Base-by-base conservation (phyloP, 179 eudicot genomes). In the Pouteria campechiana region DNA sequence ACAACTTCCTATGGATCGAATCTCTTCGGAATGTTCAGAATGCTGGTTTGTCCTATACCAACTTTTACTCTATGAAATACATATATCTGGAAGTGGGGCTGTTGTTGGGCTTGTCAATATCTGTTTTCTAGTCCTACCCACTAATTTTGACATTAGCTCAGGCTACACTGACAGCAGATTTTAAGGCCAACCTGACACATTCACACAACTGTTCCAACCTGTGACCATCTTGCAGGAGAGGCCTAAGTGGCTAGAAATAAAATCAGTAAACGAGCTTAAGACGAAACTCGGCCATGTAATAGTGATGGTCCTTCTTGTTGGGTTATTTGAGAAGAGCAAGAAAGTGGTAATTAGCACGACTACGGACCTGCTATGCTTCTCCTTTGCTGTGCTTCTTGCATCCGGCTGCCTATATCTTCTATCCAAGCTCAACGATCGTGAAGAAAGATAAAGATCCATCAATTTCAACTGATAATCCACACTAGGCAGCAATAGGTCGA, bases 241-340 rank as follows among this genome's bases (percentile, higher is more conserved):
- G 22, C 97, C 97, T 1, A 65, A 52, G 53, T 89, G 97, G 97
- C 42, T 89, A 55, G 89, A 81, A 48, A 76, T 89, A 7, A 78
- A 85, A 54, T 64, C 93, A 1, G 73, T 89, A 1, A 79, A 79
- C 29, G 90, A 74, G 78, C 76, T 89, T 60, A 89, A 89, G 52
- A 85, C 97, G 3, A 89, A 89, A 60, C 75, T 89, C 2, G 97
- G 97, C 8, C 97, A 85, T 60, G 97, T 85, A 7, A 89, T 89
- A 24, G 97, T 89, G 67, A 76, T 89, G 95, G 66, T 89, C 46
- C 81, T 89, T 3, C 70, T 89, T 6, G 85, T 89, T 16, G 97
- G 97, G 10, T 60, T 89, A 50, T 63, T 85, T 27, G 97, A 89
- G 40, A 81, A 89, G 67, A 81, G 93, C 41, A 81, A 70, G 65